These are phyloP conservation scores for Nemania serpens DNA, from an alignment of 2,329 filamentous ascomycete genomes.

Conservation along the genomic window DNA sequence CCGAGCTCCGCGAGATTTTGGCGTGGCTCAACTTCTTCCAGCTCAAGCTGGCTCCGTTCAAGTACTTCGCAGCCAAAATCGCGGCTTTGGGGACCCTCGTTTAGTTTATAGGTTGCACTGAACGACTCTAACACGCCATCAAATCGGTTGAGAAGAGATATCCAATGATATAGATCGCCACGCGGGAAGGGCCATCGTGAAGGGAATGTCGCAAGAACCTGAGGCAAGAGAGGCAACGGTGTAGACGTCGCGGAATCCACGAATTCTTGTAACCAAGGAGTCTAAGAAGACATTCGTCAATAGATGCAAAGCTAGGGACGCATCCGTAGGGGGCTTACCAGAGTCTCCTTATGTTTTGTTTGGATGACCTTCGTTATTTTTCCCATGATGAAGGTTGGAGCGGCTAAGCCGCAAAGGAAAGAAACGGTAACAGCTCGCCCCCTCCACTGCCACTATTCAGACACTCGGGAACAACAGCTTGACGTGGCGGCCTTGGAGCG, in stretches of 20 bases:
- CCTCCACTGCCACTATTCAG: constrained; percentile 58
- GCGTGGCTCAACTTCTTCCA: constrained; percentile 47
- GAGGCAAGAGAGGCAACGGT: constrained; percentile 76
- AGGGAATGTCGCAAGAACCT: constrained; percentile 79
- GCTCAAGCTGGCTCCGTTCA: constrained; percentile 58
- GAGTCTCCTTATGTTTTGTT: constrained; percentile 68
- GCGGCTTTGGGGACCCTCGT: constrained; percentile 77
- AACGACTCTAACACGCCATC: constrained; percentile 85
- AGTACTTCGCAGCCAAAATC: constrained; percentile 73
- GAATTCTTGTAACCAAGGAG: constrained; percentile 83
- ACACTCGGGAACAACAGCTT: constrained; percentile 49
- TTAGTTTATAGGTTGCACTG: constrained; percentile 78
- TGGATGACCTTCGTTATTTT: constrained; percentile 72
- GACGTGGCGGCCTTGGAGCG: constrained; percentile 35
- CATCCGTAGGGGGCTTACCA: constrained; percentile 54
- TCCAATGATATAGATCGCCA: constrained; percentile 98
- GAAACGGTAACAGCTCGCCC: constrained; percentile 51
- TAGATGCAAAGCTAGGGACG: constrained; percentile 11
- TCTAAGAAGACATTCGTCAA: constrained; percentile 56
- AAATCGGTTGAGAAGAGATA: constrained; percentile 89
- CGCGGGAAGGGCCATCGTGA: constrained; percentile 92
- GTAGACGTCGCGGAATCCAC: constrained; percentile 70
- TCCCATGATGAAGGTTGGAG: constrained; percentile 64
- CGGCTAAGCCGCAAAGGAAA: constrained; percentile 62
- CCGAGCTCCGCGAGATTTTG: constrained; percentile 61